A percentile compares a stretch with the other conserved stretches of the same genome.
Evolutionary conservation across 2,329 filamentous ascomycete genomes (phyloP).

Genomic region (Ustilaginoidea virens): DNA sequence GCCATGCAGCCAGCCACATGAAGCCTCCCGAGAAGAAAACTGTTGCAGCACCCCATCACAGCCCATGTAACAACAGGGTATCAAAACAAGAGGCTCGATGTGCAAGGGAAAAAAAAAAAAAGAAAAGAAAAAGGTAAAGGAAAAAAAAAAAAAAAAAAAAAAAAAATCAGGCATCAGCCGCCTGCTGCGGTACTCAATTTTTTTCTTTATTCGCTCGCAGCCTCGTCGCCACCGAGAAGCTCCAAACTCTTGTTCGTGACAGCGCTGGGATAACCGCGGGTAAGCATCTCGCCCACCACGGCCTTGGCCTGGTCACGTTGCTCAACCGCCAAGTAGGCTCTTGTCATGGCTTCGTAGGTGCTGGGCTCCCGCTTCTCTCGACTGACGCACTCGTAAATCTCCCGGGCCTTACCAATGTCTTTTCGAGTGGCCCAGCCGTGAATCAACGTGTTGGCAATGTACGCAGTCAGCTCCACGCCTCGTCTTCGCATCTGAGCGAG

Average conservation of each 20-base stretch:
- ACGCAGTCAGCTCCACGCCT: conserved; percentile 76
- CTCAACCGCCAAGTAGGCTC: conserved; percentile 76
- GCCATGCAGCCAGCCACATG: no score
- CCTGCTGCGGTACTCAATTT: no score
- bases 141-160: conserved; percentile 6
- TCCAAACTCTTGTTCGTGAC: conserved; percentile 91
- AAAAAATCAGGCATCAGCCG: no score
- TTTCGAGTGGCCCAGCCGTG: conserved; percentile 86
- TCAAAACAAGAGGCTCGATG: conserved; percentile 10
- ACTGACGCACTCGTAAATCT: conserved; percentile 66
- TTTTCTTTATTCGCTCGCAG: conserved; percentile 11
- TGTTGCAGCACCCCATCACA: conserved; percentile 9
- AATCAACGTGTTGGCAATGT: conserved; percentile 96
- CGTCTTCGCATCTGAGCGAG: conserved; percentile 60
- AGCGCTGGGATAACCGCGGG: conserved; percentile 76
- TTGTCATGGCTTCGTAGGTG: conserved; percentile 97
- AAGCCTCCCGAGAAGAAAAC: not conserved
- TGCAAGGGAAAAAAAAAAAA: no score
- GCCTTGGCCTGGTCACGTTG: conserved; percentile 60
- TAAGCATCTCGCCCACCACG: conserved; percentile 81
- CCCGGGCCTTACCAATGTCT: conserved; percentile 62
- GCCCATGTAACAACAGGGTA: conserved; percentile 10
- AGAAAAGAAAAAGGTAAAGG: conserved; percentile 1
- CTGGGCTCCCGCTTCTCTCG: conserved; percentile 77
- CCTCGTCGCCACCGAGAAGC: conserved; percentile 51